phyloP scores from a whole-genome alignment of 73 alveolate genomes.

The Paramecium primaurelia region DNA sequence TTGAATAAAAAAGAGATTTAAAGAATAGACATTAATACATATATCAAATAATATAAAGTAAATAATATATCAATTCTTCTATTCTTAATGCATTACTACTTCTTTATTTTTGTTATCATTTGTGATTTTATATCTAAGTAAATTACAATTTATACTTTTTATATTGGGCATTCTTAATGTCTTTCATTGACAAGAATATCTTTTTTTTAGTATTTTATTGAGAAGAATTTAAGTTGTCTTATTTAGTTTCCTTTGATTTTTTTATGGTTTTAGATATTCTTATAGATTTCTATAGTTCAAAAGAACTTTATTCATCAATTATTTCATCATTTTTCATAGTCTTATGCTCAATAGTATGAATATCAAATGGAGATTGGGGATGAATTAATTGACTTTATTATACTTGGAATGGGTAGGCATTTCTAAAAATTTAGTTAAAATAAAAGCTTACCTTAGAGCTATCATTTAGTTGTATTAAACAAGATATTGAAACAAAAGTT shows the following conservation, averaged over 20 bases:
- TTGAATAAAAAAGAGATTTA: neutral
- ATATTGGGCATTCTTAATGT: neutral
- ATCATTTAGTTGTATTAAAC: neutral
- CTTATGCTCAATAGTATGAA: neutral
- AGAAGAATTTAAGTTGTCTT: neutral
- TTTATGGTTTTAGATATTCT: neutral
- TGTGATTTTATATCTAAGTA: neutral
- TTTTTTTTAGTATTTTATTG: neutral
- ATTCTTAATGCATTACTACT: neutral
- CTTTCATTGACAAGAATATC: slow-evolving; percentile 36
- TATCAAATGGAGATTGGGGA: neutral
- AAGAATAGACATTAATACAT: neutral
- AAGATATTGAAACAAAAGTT: slow-evolving; percentile 23
- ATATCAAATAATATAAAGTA: neutral
- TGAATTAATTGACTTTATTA: neutral
- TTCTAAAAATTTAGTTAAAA: neutral
- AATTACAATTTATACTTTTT: neutral
- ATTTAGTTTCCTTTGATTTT: neutral
- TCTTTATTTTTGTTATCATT: neutral
- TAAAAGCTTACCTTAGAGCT: neutral
- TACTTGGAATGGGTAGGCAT: neutral
- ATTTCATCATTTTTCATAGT: neutral
- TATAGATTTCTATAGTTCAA: neutral
- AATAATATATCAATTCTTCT: neutral
- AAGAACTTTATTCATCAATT: neutral